A percentile compares a stretch with the other conserved stretches of the same genome.
These are phyloP conservation scores for Sambucus nigra DNA, from an alignment of 129 eudicot genomes.

Conservation along the genomic window DNA sequence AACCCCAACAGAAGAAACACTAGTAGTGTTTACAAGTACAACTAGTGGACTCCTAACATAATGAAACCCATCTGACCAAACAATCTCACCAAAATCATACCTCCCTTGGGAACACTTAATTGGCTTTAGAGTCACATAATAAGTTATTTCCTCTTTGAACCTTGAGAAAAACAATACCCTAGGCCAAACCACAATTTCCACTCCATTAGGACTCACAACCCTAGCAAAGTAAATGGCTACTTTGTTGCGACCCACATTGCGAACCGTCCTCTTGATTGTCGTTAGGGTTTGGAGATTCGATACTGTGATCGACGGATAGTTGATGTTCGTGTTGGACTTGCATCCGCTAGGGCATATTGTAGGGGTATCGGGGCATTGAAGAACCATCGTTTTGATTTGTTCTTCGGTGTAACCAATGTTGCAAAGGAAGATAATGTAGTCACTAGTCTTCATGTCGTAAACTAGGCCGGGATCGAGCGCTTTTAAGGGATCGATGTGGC, in stretches of 20 bases:
- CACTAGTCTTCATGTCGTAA: constrained; percentile 39
- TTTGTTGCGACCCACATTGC: constrained; percentile 41
- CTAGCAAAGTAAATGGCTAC: constrained; percentile 35
- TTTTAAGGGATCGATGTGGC: constrained; percentile 49
- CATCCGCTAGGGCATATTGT: constrained; percentile 26
- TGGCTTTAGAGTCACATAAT: constrained; percentile 42
- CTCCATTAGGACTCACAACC: constrained; percentile 48
- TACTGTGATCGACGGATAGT: constrained; percentile 57
- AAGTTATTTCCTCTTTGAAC: constrained; percentile 30
- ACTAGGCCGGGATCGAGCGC: constrained; percentile 74
- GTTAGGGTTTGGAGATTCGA: constrained; percentile 27
- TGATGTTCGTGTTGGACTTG: constrained; percentile 21
- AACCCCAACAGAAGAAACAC: background rate
- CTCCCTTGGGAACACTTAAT: constrained; percentile 49
- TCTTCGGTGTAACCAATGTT: constrained; percentile 44
- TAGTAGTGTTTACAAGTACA: constrained; percentile 42
- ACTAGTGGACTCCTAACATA: constrained; percentile 52
- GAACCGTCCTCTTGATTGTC: constrained; percentile 45
- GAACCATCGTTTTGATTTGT: constrained; percentile 36
- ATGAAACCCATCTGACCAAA: constrained; percentile 70
- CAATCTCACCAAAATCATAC: constrained; percentile 64
- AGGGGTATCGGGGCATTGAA: background rate
- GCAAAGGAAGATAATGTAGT: constrained; percentile 54
- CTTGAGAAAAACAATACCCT: constrained; percentile 38
- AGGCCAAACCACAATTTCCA: constrained; percentile 71